Conservation (phyloP, 2,329 filamentous ascomycete genomes). For the Pseudocercospora vitis region DNA sequence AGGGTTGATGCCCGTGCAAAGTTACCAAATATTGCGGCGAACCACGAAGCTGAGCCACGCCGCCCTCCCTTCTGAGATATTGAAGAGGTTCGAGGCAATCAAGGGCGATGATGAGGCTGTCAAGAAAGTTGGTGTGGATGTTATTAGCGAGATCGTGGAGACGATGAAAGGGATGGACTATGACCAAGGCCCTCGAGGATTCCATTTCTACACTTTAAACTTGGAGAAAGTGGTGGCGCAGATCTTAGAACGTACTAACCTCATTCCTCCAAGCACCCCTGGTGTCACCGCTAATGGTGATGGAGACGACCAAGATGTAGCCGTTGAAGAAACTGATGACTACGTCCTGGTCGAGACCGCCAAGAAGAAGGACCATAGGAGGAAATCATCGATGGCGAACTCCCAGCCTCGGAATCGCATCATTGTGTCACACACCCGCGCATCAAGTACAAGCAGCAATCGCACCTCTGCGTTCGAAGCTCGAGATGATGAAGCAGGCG, state of each 20-base stretch:
- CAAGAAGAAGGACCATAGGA: slow-evolving; percentile 46
- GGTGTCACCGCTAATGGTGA: slow-evolving; percentile 42
- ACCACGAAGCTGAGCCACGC: slow-evolving; percentile 95
- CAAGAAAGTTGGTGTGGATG: slow-evolving; percentile 76
- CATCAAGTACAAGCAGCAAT: slow-evolving; percentile 54
- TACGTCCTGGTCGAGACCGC: slow-evolving; percentile 49
- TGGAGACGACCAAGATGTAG: slow-evolving; percentile 39
- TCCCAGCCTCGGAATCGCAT: slow-evolving; percentile 85
- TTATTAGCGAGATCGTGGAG: slow-evolving; percentile 80
- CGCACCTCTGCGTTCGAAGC: slow-evolving; percentile 60
- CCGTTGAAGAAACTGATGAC: slow-evolving; percentile 37
- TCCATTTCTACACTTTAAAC: slow-evolving; percentile 97
- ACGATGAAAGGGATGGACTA: slow-evolving; percentile 66
- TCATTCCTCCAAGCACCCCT: slow-evolving; percentile 63
- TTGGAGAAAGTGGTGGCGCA: slow-evolving; percentile 94
- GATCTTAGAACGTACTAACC: slow-evolving; percentile 78
- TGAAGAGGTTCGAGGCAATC: slow-evolving; percentile 69
- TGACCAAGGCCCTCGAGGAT: slow-evolving; percentile 64
- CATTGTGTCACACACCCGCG: slow-evolving; percentile 64
- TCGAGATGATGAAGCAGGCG: slow-evolving; percentile 71
- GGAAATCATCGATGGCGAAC: slow-evolving; percentile 74
- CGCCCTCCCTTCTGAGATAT: slow-evolving; percentile 68
- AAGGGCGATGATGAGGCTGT: slow-evolving; percentile 79
- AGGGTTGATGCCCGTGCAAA: slow-evolving; percentile 95
- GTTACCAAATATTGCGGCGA: slow-evolving; percentile 90